phyloP scores from a whole-genome alignment of 192 early-diverging fungal genomes.

The Oehlia diaphana region DNA sequence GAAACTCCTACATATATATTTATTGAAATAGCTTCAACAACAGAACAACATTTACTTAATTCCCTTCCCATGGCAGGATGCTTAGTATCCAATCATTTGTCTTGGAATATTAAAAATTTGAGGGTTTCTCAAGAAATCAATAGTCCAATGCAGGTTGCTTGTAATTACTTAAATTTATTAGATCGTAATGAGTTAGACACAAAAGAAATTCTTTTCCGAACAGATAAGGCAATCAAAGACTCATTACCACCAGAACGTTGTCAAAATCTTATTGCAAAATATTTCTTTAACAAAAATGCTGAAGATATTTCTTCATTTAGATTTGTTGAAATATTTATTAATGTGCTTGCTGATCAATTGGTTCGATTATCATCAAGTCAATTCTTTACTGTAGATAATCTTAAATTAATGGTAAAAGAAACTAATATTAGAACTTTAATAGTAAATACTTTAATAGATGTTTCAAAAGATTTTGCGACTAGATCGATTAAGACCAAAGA shows the following conservation, averaged over 20 bases:
- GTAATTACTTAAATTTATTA: slow-evolving; percentile 15
- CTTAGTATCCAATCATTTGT: background rate
- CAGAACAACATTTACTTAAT: slow-evolving; percentile 21
- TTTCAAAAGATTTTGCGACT: slow-evolving; percentile 21
- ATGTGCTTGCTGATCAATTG: slow-evolving; percentile 33
- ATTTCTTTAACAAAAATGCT: slow-evolving; percentile 25
- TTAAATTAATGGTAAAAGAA: slow-evolving; percentile 24
- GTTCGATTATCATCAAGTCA: slow-evolving; percentile 30
- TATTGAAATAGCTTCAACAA: slow-evolving; percentile 31
- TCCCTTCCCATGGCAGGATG: slow-evolving; percentile 13
- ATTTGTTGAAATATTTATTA: slow-evolving; percentile 32
- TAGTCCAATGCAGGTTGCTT: slow-evolving; percentile 26
- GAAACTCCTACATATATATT: background rate
- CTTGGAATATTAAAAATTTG: slow-evolving; percentile 27
- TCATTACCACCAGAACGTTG: background rate
- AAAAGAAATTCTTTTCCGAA: slow-evolving; percentile 15
- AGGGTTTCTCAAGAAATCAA: slow-evolving; percentile 12
- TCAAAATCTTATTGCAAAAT: slow-evolving; percentile 13
- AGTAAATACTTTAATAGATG: slow-evolving; percentile 7
- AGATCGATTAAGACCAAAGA: background rate
- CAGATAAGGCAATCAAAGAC: background rate
- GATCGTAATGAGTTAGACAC: background rate
- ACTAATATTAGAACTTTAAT: slow-evolving; percentile 20
- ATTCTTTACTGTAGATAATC: slow-evolving; percentile 28
- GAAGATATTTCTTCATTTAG: slow-evolving; percentile 17